Evolutionary conservation across 169 alveolate genomes (phyloP), one percentile per base, ranked within the genome.

Genomic region (Eimeria necatrix): DNA sequence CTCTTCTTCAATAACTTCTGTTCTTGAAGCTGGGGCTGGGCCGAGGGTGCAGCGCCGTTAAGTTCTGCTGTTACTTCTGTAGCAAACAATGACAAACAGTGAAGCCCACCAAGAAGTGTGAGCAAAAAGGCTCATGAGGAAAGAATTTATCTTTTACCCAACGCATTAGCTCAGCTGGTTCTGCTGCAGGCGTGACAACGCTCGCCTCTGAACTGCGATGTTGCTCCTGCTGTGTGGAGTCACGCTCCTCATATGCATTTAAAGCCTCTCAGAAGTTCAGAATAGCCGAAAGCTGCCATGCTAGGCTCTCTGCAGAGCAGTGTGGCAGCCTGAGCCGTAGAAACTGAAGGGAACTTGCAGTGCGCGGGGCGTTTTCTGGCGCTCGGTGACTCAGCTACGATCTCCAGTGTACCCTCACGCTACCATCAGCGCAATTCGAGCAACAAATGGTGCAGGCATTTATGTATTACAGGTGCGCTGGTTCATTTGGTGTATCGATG

Each of bases 141-240:
- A 20, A 20, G 41, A 71, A 71, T 71, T 0, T 32, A 26, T 56
- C 26, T 49, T 22, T 32, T 0, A 32, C 41, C 41, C 41, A 32
- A 32, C 41, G 41, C 41, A 32, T 32, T 32, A 32, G 18, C 83
- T 32, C 53, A 32, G 83, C 26, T 32, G 83, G 10, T 24, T 71
- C 16, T 26, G 22, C 24, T 71, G 53, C 53, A 41, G 3, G 22
- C 4, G 24, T 5, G 26, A 26, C 83, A 32, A 32, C 16, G 83
- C 53, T 71, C 56, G 56, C 83, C 24, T 71, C 56, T 10, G 41
- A 32, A 41, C 83, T 20, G 41, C 41, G 26, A 71, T 71, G 83
- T 71, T 71, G 83, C 83, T 71, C 56, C 83, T 71, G 53, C 26
- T 71, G 53, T 71, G 83, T 71, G 83, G 83, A 71, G 52, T 71